These are phyloP conservation scores for Pulveroboletus sp. DNA, from an alignment of 768 basidiomycete genomes.

Conservation along the genomic window DNA sequence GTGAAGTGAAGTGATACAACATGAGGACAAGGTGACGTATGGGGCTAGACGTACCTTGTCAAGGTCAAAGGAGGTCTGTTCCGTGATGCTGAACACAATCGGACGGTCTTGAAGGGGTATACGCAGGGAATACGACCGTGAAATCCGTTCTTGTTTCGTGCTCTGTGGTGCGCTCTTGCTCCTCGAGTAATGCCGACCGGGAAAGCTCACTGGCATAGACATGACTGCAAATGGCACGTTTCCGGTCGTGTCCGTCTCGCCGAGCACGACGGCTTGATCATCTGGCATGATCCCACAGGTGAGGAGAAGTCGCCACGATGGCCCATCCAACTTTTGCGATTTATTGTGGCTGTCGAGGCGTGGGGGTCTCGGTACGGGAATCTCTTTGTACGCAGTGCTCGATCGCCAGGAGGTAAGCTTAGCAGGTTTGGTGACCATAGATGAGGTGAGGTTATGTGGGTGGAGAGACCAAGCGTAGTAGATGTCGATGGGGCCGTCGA, in stretches of 20 bases:
- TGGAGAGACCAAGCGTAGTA: conserved; percentile 60
- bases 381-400: conserved; percentile 68
- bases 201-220: conserved; percentile 59
- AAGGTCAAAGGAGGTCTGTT: conserved; percentile 86
- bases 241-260: conserved; percentile 37
- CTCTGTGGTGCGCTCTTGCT: conserved; percentile 15
- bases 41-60: conserved; percentile 65
- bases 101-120: not conserved
- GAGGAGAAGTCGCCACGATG: conserved; percentile 60
- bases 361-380: conserved; percentile 61
- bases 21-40: not conserved
- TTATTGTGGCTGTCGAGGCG: conserved; percentile 21
- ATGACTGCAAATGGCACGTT: conserved; percentile 52
- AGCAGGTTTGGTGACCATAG: conserved; percentile 36
- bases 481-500: conserved; percentile 52
- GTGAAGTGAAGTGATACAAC: not conserved
- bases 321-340: conserved; percentile 30
- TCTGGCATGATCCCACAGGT: conserved; percentile 31
- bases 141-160: conserved; percentile 65
- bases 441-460: conserved; percentile 12
- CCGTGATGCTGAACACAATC: conserved; percentile 48
- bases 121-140: conserved; percentile 22
- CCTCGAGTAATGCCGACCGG: conserved; percentile 23
- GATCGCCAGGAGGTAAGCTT: conserved; percentile 76
- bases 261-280: conserved; percentile 39